Base-by-base conservation (phyloP, 805 yeast species). In the Yamadazyma phyllophila region DNA sequence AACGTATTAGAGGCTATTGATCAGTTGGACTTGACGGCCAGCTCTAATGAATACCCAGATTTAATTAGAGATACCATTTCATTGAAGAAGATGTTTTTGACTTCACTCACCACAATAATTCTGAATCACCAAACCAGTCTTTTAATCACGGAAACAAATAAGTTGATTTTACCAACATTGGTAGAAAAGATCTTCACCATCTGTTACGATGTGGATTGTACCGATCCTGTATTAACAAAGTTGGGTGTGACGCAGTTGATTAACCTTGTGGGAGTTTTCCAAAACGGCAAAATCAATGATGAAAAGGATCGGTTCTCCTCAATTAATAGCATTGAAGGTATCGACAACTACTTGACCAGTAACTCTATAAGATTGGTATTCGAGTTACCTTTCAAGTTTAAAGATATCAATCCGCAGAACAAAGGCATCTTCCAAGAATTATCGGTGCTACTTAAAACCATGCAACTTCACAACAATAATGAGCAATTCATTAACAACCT, bases 71-170 rank as follows among this genome's bases (percentile, higher is more conserved):
- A 85, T 44, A 81, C 81, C 56, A 66, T 78, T 41, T 74, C 77
- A 36, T 69, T 92, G 58, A 85, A 87, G 55, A 83, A 82, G 54
- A 75, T 89, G 8, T 82, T 84, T 54, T 77, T 88, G 60, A 78
- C 81, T 14, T 78, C 91, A 52, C 59, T 94, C 40, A 79, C 84
- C 56, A 76, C 85, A 15, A 65, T 94, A 34, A 75, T 87, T 14
- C 77, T 85, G 50, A 95, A 94, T 66, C 84, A 87, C 58, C 80
- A 83, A 53, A 81, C 92, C 13, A 84, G 95, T 44, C 69, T 94
- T 45, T 78, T 94, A 59, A 68, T 90, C 44, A 78, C 88, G 2
- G 81, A 78, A 47, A 77, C 80, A 36, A 89, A 89, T 62, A 79
- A 80, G 58, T 60, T 67, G 65, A 44, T 76, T 68, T 72, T 90